These are phyloP conservation scores for Chenopodium formosanum DNA, from an alignment of 148 eudicot genomes.

Conservation along the genomic window DNA sequence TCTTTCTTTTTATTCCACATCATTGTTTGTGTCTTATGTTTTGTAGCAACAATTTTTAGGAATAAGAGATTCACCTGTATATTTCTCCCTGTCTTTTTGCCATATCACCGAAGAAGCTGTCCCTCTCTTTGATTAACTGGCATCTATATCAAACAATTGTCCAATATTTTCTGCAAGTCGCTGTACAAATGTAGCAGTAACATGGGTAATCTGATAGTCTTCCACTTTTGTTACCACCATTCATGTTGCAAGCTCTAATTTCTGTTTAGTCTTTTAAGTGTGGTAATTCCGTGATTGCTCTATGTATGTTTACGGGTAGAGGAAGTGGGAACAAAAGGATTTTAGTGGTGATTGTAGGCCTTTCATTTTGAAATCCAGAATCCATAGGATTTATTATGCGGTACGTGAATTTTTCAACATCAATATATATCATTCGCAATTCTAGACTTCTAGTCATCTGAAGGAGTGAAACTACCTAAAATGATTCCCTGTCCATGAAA, in stretches of 20 bases:
- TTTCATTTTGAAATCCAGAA: not conserved
- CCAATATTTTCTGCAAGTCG: not conserved
- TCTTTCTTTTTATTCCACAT: too few relatives aligned
- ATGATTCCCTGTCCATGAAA: not conserved
- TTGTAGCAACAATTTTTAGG: not conserved
- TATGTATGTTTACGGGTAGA: not conserved
- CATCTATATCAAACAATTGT: not conserved
- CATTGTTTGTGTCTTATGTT: not conserved
- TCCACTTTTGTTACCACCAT: not conserved
- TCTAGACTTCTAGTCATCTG: not conserved
- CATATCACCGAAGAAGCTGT: not conserved
- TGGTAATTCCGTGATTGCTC: not conserved
- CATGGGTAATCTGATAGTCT: not conserved
- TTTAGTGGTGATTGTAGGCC: not conserved
- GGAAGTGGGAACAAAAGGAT: not conserved
- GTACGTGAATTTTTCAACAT: not conserved
- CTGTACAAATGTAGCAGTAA: not conserved
- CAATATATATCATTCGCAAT: not conserved
- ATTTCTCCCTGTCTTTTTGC: not conserved
- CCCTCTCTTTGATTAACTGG: not conserved
- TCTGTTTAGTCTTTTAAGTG: not conserved
- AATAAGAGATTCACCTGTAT: not conserved
- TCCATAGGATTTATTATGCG: not conserved
- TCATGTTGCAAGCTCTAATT: not conserved
- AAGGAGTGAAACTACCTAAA: not conserved